Evolutionary conservation across 2,329 filamentous ascomycete genomes (phyloP).

Genomic region (Exophiala alcalophila): DNA sequence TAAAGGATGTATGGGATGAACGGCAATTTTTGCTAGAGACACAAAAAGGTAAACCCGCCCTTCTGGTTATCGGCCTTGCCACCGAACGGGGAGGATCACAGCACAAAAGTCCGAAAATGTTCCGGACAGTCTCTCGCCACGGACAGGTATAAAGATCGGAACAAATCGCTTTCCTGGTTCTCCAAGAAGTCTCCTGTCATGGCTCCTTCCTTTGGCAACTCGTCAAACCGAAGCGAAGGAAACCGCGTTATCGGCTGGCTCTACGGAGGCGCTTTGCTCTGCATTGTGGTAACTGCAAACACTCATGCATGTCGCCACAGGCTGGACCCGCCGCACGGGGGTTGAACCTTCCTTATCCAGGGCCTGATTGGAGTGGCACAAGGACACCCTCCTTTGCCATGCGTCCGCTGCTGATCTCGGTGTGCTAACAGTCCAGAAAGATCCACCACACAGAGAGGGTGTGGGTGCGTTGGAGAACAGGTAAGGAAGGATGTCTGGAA

Average conservation of each 20-base stretch:
- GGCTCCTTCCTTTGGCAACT: background rate
- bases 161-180: slow-evolving; percentile 5
- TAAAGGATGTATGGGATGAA: background rate
- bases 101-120: background rate
- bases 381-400: background rate
- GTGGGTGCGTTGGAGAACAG: too few relatives aligned
- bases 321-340: too few relatives aligned
- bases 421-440: background rate
- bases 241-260: background rate
- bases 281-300: background rate
- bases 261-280: too few relatives aligned
- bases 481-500: too few relatives aligned
- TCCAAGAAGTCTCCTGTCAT: background rate
- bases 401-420: slow-evolving; percentile 3
- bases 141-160: slow-evolving; percentile 12
- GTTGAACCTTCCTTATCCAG: too few relatives aligned
- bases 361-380: slow-evolving; percentile 2
- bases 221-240: background rate
- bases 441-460: too few relatives aligned
- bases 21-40: slow-evolving; percentile 4
- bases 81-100: slow-evolving; percentile 4
- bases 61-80: background rate
- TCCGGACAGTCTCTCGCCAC: too few relatives aligned
- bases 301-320: slow-evolving; percentile 10
- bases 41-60: slow-evolving; percentile 4